phyloP scores from a whole-genome alignment of 305 asterid genomes.

The Fraxinus xanthoxyloides region DNA sequence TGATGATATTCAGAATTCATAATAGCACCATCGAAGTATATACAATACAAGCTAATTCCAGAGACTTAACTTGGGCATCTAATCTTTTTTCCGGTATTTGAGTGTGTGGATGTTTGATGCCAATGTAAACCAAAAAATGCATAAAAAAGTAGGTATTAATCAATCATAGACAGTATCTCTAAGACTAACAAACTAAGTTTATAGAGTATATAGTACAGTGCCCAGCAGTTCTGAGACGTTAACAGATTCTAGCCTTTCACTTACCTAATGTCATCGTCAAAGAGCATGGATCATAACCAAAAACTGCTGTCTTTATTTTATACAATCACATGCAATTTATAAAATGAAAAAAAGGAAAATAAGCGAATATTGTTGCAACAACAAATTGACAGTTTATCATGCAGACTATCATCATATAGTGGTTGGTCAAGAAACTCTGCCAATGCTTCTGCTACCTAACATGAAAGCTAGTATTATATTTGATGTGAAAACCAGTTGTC shows the following conservation, averaged over 20 bases:
- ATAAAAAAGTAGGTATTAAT: background rate
- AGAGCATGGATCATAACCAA: conserved; percentile 1
- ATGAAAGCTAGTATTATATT: conserved; percentile 17
- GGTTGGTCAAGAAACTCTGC: conserved; percentile 1
- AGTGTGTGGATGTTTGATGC: background rate
- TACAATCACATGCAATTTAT: background rate
- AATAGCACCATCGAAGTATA: background rate
- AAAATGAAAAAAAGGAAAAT: background rate
- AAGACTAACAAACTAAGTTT: conserved; percentile 1
- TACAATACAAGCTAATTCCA: background rate
- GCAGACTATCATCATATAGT: conserved; percentile 22
- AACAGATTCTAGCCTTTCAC: background rate
- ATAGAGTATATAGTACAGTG: background rate
- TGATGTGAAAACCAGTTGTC: conserved; percentile 1
- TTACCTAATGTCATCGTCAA: background rate
- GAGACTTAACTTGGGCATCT: background rate
- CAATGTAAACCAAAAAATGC: background rate
- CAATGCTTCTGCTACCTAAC: conserved; percentile 20
- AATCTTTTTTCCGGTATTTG: background rate
- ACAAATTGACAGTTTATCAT: background rate
- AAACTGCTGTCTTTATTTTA: background rate
- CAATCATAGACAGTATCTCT: background rate
- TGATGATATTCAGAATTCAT: background rate
- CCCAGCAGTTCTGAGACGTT: background rate
- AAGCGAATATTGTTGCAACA: conserved; percentile 3